Conservation (phyloP, 2,329 filamentous ascomycete species). For the Cercospora sesami region DNA sequence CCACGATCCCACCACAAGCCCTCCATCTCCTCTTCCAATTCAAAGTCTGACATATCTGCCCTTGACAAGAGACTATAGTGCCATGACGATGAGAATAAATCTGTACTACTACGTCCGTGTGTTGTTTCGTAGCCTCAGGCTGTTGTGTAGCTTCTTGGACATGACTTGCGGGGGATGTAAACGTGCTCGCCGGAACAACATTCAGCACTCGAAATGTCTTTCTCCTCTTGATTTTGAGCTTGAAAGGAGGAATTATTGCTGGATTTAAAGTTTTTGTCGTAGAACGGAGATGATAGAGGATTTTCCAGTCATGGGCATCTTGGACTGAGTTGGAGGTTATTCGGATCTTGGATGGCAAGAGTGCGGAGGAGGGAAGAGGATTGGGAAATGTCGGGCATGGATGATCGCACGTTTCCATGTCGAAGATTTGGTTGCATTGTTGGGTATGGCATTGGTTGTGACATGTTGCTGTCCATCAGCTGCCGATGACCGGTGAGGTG, state of each 20-base stretch:
- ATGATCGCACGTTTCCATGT: not conserved
- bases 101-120: not conserved
- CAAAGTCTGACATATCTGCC: not conserved
- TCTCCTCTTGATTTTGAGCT: not conserved
- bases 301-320: not conserved
- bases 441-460: not conserved
- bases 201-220: not conserved
- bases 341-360: not conserved
- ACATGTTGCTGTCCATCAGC: not conserved
- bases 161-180: not conserved
- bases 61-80: not conserved
- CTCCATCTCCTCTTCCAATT: not conserved
- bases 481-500: not conserved
- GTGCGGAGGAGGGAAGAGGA: not conserved
- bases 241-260: not conserved
- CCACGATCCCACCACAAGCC: not conserved
- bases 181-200: not conserved
- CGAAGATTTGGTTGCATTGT: too few species aligned
- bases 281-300: not conserved
- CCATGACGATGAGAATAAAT: not conserved
- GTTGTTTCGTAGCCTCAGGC: not conserved
- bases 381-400: not conserved
- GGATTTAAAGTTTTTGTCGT: not conserved
- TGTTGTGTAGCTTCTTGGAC: not conserved
- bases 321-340: not conserved